These are phyloP conservation scores for Aspergillus persii DNA, from an alignment of 2,329 filamentous ascomycete genomes.

Conservation along the genomic window DNA sequence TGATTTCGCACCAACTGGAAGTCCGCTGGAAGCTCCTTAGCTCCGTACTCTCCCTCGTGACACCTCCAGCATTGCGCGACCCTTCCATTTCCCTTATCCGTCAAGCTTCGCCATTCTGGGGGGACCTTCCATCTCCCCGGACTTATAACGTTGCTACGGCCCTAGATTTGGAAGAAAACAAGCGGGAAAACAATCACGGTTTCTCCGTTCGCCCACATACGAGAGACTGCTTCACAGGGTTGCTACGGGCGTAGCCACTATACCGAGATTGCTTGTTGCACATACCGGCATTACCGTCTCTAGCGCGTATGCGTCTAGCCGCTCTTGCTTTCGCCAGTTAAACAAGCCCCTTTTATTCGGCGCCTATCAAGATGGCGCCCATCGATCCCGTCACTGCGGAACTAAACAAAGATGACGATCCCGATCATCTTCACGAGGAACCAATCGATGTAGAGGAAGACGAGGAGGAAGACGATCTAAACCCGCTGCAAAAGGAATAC, in stretches of 20 bases:
- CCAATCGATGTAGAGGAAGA: conserved; percentile 36
- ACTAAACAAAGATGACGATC: conserved; percentile 28
- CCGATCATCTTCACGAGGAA: conserved; percentile 29
- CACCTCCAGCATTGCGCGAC: conserved; percentile 1
- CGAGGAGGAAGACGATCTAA: conserved; percentile 32
- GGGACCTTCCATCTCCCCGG: conserved; percentile 6
- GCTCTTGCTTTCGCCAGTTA: conserved; percentile 5
- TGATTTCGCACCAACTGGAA: not conserved
- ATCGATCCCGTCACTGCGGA: conserved; percentile 22
- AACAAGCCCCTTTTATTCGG: not conserved
- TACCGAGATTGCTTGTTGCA: conserved; percentile 9
- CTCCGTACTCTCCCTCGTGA: not conserved
- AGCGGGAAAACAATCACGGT: not conserved
- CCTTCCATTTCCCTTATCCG: conserved; percentile 5
- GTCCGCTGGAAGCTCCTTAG: not conserved
- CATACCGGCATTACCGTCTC: conserved; percentile 4
- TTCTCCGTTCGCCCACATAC: not conserved
- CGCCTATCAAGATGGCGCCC: conserved; percentile 21
- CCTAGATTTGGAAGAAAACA: conserved; percentile 8
- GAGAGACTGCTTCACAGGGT: conserved; percentile 3
- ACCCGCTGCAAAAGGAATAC: conserved; percentile 28
- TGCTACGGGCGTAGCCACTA: not conserved
- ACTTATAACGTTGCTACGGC: conserved; percentile 10
- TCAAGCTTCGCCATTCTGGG: conserved; percentile 7
- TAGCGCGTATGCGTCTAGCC: not conserved